Base-by-base conservation (phyloP, 306 rosid species). In the Rubus parviflorus region DNA sequence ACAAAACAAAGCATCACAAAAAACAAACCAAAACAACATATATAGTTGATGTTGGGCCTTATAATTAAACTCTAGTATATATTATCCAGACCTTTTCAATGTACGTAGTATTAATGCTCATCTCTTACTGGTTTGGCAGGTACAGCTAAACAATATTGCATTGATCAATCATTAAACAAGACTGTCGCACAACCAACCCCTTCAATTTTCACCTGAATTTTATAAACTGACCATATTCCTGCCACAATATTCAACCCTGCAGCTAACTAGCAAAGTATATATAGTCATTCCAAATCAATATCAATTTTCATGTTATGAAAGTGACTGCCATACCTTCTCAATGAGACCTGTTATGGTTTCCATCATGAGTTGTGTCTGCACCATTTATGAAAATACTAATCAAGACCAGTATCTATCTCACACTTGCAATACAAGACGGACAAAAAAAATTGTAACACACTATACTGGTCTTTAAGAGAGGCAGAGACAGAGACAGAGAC, bases 351-450 rank as follows among this genome's bases (percentile, higher is more conserved):
- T 22, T 46, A 61, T 12, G 12, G 72, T 67, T 8, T 78, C 81
- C 47, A 35, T 48, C 77, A 72, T 72, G 16, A 71, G 56, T 48
- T 72, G 77, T 0, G 51, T 40, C 77, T 75, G 78, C 78, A 75
- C 14, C 52, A 75, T 25, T 43, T n/a, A 45, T 19, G 22, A 35
- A 17, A 45, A 4, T 5, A 35, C 2, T 62, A 14, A 14, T 61
- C 15, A 25, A 25, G 30, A 43, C n/a, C 9, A 60, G 66, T 23
- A 60, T 25, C 7, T 23, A 60, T 25, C 7, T 12, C 40, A 58
- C 65, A 60, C 7, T 60, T 60, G 64, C 13, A 23, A 10, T 22
- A 58, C 64, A 8, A 3, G 64, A 61, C n/a, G 12, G 20, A 25
- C 41, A 13, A 23, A 4, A 60, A 8, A 30, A 61, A 30, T 10